Evolutionary conservation across 257 asterid genomes (phyloP), one percentile per base, ranked within the genome.

Genomic region (Nicotiana attenuata): DNA sequence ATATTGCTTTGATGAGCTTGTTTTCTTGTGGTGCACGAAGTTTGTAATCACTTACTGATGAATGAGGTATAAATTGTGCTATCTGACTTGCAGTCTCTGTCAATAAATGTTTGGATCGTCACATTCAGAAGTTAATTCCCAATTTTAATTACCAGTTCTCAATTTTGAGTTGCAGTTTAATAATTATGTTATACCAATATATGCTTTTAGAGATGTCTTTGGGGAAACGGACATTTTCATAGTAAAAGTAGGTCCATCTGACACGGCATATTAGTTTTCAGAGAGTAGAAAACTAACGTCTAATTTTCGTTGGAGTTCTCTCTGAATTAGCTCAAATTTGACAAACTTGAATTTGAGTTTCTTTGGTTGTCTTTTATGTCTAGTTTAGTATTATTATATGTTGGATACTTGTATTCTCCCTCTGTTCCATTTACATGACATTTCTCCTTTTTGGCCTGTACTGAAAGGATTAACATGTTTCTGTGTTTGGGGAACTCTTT

Each of bases 261-360:
- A 14, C 57, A 41, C 14, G 33, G 14, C 17, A 10, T 38, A 41
- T 41, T 69, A 41, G 57, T 1, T 67, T 19, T 69, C 7, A 15
- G 59, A 20, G 31, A 41, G 57, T 41, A 20, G 57, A 41, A 69
- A 31, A 4, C 2, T 69, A 69, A 69, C 47, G 57, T 69, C 9
- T 20, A 69, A n/a, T 41, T 69, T 69, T 69, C 56, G 13, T 41
- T 9, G 59, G 57, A 20, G 55, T 68, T 31, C 57, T 41, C 31
- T 68, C 77, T 41, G 57, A 20, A 69, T 69, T 69, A 69, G 4
- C 22, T 41, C 77, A 69, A n/a, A 66, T 31, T 69, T 69, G 77
- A 69, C 57, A 69, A 10, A 13, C 77, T 41, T 69, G 59, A 69
- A 20, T 69, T 28, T 35, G 57, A 69, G 57, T 69, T 41, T 41